Evolutionary conservation across 2,329 filamentous ascomycete species (phyloP).

Genomic region (Hymenoscyphus linearis): DNA sequence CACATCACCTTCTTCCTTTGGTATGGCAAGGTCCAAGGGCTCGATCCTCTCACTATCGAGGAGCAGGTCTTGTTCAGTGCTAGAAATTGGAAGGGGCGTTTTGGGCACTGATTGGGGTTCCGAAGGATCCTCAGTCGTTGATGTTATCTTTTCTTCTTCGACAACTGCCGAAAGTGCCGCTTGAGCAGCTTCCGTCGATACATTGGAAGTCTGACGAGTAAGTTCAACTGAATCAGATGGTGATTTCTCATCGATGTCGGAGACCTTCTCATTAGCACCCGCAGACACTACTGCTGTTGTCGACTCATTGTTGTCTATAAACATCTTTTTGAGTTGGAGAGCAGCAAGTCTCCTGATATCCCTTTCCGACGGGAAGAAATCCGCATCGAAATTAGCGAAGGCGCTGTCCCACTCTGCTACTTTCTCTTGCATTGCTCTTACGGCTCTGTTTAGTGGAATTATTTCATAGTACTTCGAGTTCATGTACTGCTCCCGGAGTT

Average conservation of each 20-base stretch:
- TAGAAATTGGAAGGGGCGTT: background rate
- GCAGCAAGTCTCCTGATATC: slow-evolving; percentile 90
- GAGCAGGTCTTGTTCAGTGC: slow-evolving; percentile 24
- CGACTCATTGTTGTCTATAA: slow-evolving; percentile 76
- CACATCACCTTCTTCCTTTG: slow-evolving; percentile 12
- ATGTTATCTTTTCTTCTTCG: slow-evolving; percentile 42
- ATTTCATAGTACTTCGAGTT: slow-evolving; percentile 95
- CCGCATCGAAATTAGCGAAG: slow-evolving; percentile 85
- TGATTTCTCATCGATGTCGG: slow-evolving; percentile 43
- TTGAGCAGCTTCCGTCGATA: slow-evolving; percentile 57
- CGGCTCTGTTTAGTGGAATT: slow-evolving; percentile 83
- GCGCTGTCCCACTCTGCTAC: slow-evolving; percentile 89
- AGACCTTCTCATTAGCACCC: slow-evolving; percentile 55
- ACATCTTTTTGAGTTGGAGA: slow-evolving; percentile 89
- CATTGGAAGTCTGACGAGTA: slow-evolving; percentile 28
- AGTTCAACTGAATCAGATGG: slow-evolving; percentile 30
- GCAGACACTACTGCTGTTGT: slow-evolving; percentile 66
- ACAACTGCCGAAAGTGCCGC: slow-evolving; percentile 60
- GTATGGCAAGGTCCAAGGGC: slow-evolving; percentile 55
- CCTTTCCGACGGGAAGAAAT: slow-evolving; percentile 91
- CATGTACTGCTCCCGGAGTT: slow-evolving; percentile 86
- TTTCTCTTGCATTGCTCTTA: slow-evolving; percentile 87
- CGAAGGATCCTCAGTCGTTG: background rate
- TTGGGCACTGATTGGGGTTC: background rate
- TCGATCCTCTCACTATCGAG: slow-evolving; percentile 49